phyloP scores from a whole-genome alignment of 345 rosid species.

The Brassica nigra region DNA sequence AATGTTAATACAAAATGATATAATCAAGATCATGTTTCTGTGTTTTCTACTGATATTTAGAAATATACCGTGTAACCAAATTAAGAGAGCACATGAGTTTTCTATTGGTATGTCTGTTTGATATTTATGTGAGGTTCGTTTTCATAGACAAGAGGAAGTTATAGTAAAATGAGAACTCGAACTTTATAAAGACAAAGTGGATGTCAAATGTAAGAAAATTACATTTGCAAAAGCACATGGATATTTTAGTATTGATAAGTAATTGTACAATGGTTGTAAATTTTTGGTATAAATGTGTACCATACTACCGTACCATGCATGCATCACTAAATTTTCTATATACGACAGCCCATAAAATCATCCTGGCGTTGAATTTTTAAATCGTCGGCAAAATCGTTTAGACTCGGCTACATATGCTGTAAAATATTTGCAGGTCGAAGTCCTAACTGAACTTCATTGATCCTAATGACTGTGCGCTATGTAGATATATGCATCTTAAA shows the following conservation, averaged over 20 bases:
- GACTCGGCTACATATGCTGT: background rate
- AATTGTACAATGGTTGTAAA: background rate
- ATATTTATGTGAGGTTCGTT: background rate
- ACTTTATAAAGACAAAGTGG: background rate
- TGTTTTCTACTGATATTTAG: background rate
- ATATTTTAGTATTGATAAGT: background rate
- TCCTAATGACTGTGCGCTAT: background rate
- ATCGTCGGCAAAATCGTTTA: background rate
- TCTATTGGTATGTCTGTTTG: background rate
- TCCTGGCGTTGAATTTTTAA: background rate
- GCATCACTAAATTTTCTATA: background rate
- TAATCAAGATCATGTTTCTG: background rate
- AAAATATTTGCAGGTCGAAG: background rate
- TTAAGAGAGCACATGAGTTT: background rate
- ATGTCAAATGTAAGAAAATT: background rate
- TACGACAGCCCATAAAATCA: background rate
- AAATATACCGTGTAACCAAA: background rate
- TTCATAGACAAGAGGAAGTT: background rate
- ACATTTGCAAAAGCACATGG: background rate
- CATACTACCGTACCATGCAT: background rate
- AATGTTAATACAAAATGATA: background rate
- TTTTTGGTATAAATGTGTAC: background rate
- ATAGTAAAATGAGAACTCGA: background rate
- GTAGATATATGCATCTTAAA: background rate
- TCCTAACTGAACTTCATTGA: background rate